Evolutionary conservation across 805 yeast species (phyloP), one percentile per base, ranked within the genome.

Genomic region (Saccharomycopsis fodiens): DNA sequence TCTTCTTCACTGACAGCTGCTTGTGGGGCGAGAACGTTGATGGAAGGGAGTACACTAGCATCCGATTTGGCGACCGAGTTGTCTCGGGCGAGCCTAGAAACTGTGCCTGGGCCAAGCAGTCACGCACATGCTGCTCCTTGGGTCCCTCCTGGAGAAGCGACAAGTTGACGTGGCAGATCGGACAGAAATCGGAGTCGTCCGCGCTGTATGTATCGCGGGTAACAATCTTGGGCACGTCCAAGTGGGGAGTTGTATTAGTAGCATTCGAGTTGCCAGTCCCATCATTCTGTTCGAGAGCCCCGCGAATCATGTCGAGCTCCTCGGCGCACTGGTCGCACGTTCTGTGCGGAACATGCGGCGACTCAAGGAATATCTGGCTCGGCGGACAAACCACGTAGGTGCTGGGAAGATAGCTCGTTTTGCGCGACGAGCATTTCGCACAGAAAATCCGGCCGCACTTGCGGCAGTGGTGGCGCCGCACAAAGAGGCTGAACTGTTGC

Each of bases 401-500:
- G 35, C 75, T 71, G 8, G 84, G 76, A 38, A 79, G 68, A 57
- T 80, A 83, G 29, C 69, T 66, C 4, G 76, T 68, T 35, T 63
- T 61, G 19, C 73, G 68, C 6, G 65, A 58, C 4, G 91, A 79
- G 56, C 96, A 86, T 34, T 59, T 55, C 25, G 78, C 81, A 61
- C 96, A 86, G 15, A 82, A 85, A 0, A 87, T 81, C 29, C 78
- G 67, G 2, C 96, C 96, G 64, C 96, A 86, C 48, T 65, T 69
- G 43, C 93, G 69, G 61, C 96, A 86, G 60, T 86, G 96, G 63
- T 86, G 96, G 46, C 88, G 72, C 47, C 96, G 70, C 58, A 68
- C 74, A 60, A 82, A 78, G 46, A 85, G 61, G 2, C 79, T 67
- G 63, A 79, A 86, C 34, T 52, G 45, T 1, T 59, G 50, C 25